These are phyloP conservation scores for Bauhinia variegata DNA, from an alignment of 306 rosid species.

Conservation along the genomic window DNA sequence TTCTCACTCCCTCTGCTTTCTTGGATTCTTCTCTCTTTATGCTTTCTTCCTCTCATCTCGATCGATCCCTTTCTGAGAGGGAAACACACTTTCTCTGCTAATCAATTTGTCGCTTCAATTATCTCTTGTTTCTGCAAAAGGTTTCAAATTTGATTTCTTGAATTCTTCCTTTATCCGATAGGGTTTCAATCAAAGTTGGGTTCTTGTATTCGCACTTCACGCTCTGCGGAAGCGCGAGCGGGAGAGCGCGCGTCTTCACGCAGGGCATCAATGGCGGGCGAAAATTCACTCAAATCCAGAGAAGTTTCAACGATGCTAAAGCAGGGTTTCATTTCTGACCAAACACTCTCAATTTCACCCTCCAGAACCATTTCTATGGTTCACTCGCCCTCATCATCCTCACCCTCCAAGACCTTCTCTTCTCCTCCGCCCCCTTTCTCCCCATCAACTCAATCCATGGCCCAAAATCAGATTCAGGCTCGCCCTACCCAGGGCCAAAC, in stretches of 20 bases:
- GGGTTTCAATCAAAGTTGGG: too few relatives aligned
- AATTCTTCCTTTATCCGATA: background rate
- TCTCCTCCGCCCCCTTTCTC: constrained; percentile 50
- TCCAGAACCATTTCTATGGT: constrained; percentile 55
- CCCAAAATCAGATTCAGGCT: constrained; percentile 23
- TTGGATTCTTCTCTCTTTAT: constrained; percentile 43
- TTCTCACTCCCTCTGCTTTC: background rate
- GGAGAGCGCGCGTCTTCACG: background rate
- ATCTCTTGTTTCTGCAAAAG: background rate
- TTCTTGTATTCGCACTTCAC: constrained; percentile 16
- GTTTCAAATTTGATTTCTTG: background rate
- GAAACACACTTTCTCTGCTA: background rate
- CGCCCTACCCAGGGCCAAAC: constrained; percentile 54
- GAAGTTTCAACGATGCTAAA: constrained; percentile 78
- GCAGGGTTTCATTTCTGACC: constrained; percentile 80
- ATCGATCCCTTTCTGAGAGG: background rate
- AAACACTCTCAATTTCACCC: constrained; percentile 63
- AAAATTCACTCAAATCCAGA: constrained; percentile 62
- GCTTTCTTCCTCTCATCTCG: background rate
- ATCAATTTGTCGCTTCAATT: background rate
- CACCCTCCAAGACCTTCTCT: constrained; percentile 42
- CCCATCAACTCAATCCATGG: constrained; percentile 15
- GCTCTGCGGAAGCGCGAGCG: background rate
- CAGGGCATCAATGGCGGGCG: constrained; percentile 61
- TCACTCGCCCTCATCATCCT: constrained; percentile 49